Evolutionary conservation across 306 rosid genomes (phyloP).

Genomic region (Cucumis melo): DNA sequence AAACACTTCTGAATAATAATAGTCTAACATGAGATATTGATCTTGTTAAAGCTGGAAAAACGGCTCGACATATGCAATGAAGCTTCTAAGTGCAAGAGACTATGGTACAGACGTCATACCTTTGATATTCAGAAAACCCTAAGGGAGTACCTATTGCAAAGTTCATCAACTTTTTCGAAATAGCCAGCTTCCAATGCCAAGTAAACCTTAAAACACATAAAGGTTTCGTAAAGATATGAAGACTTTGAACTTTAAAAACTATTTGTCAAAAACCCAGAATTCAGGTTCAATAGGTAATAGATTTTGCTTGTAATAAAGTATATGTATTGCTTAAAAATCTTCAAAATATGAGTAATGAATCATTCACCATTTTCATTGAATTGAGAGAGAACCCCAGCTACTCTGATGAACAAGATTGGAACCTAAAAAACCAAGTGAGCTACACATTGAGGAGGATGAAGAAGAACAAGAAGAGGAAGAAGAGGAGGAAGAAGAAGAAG

Average conservation of each 20-base stretch:
- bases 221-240: background rate
- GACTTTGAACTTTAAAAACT: background rate
- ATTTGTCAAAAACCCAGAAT: background rate
- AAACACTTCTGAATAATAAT: background rate
- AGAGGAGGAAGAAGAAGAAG: slow-evolving; percentile 22
- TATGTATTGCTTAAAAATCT: background rate
- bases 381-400: slow-evolving; percentile 48
- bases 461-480: background rate
- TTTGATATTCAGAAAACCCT: slow-evolving; percentile 38
- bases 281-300: background rate
- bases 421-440: slow-evolving; percentile 33
- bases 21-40: background rate
- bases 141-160: slow-evolving; percentile 67
- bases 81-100: background rate
- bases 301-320: background rate
- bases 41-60: background rate
- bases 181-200: slow-evolving; percentile 99
- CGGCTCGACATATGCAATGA: background rate
- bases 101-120: slow-evolving; percentile 22
- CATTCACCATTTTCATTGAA: slow-evolving; percentile 43
- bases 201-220: slow-evolving; percentile 44
- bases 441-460: slow-evolving; percentile 25
- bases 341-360: background rate
- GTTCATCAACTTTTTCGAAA: slow-evolving; percentile 75
- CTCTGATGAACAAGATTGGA: slow-evolving; percentile 44